Evolutionary conservation across 352 stramenopile species (phyloP), one percentile per base, ranked within the genome.

Genomic region (Phytophthora colocasiae): DNA sequence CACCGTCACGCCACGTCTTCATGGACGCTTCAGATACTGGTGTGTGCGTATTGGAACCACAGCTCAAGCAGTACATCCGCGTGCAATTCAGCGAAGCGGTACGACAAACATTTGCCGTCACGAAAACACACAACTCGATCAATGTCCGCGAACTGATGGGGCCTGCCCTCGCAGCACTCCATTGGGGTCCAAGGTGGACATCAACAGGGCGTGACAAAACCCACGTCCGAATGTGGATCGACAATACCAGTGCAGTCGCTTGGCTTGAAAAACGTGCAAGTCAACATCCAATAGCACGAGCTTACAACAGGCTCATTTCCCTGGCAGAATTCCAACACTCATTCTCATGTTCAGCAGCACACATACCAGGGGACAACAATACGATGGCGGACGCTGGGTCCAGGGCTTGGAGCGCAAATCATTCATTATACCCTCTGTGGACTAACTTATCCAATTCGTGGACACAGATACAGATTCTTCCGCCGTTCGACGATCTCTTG

Each of bases 401-500:
- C 1, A 50, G 57, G 8, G 63, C 44, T 1, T 72, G 63, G 50
- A 27, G 2, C 1, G 14, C 6, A 31, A 19, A 63, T 41, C 52
- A 63, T 24, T 51, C 27, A 15, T 19, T 69, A 7, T 14, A 63
- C 4, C 0, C 0, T 14, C 7, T 55, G 7, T 71, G 36, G 63
- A 53, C 55, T 71, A 58, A 58, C 49, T 58, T 67, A n/a, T 68
- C 64, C 0, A 0, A 17, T 55, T 46, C 27, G 5, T 69, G 58
- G 52, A 44, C 38, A 17, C 65, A 73, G 58, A 27, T 69, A 8
- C 8, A 7, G 2, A 29, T 61, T 27, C 11, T 12, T 9, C 51
- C 65, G n/a, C 51, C 29, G 4, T 61, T 51, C 65, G 8, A 64
- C 36, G n/a, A 64, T 69, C 52, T 64, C 46, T 68, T 69, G 19